phyloP scores from a whole-genome alignment of 306 rosid species.

The Corylus heterophylla region DNA sequence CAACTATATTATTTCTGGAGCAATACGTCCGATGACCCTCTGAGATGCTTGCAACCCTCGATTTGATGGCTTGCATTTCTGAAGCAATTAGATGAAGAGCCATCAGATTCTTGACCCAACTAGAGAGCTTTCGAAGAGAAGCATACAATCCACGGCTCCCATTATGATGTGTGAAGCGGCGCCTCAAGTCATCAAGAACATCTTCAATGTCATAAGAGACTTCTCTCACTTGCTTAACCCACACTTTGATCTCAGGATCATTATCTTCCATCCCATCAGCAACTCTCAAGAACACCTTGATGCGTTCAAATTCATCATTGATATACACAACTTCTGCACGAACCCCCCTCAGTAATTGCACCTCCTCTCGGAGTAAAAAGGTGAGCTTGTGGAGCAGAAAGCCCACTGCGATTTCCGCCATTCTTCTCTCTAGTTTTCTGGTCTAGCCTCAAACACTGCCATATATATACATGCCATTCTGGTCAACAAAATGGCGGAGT shows the following conservation, averaged over 20 bases:
- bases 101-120: background rate
- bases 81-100: constrained; percentile 13
- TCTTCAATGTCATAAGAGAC: constrained; percentile 39
- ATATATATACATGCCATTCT: too few species aligned
- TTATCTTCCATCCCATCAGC: constrained; percentile 35
- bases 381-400: constrained; percentile 29
- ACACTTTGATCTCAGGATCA: constrained; percentile 31
- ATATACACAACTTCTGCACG: constrained; percentile 21
- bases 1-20: constrained; percentile 8
- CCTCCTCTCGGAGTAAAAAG: background rate
- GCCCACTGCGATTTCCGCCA: constrained; percentile 29
- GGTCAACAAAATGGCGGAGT: too few species aligned
- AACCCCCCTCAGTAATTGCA: constrained; percentile 20
- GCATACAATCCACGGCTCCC: background rate
- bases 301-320: constrained; percentile 23
- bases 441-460: too few species aligned
- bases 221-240: constrained; percentile 39
- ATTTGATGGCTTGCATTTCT: constrained; percentile 17
- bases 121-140: background rate
- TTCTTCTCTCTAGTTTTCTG: background rate
- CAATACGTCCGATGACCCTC: constrained; percentile 14
- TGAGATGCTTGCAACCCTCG: constrained; percentile 15
- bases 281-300: constrained; percentile 27
- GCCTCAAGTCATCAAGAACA: constrained; percentile 27
- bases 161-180: constrained; percentile 1